Evolutionary conservation across 169 alveolate genomes (phyloP).

Genomic region (Plasmodium billcollinsi): DNA sequence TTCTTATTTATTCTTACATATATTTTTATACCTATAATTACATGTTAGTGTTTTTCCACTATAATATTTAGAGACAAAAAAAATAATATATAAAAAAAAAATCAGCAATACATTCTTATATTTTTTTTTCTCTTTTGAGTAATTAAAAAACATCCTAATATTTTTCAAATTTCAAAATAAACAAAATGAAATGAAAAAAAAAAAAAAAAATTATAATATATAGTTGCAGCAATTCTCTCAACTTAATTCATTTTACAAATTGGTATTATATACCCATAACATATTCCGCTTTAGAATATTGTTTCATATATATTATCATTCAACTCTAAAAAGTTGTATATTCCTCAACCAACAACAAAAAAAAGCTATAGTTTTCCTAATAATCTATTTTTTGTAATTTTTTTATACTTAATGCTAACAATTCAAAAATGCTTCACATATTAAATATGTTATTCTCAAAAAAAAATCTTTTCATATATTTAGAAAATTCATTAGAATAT

Average conservation of each 20-base stretch:
- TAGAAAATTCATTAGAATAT: no score
- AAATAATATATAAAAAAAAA: slow-evolving; percentile 11
- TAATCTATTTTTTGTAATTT: no score
- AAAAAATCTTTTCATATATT: no score
- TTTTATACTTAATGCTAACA: no score
- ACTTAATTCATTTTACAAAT: not conserved
- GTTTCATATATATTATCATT: no score
- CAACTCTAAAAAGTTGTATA: no score
- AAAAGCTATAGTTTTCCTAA: no score
- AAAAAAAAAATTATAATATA: no score
- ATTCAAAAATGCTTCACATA: no score
- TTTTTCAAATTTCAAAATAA: slow-evolving; percentile 1
- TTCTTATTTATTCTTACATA: not conserved
- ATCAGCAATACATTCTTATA: slow-evolving; percentile 13
- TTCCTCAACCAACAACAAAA: no score
- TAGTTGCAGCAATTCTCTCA: no score
- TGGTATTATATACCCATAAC: not conserved
- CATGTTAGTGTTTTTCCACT: not conserved
- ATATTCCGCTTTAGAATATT: not conserved
- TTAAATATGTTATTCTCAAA: no score
- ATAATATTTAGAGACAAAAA: slow-evolving; percentile 13
- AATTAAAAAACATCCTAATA: slow-evolving; percentile 6
- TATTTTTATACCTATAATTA: slow-evolving; percentile 10
- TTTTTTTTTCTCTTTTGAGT: slow-evolving; percentile 1
- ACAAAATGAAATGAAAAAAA: not conserved